Percentiles rank a stretch among this genome's conserved stretches.
Evolutionary conservation across 257 asterid species (phyloP).

Genomic region (Lavandula angustifolia): DNA sequence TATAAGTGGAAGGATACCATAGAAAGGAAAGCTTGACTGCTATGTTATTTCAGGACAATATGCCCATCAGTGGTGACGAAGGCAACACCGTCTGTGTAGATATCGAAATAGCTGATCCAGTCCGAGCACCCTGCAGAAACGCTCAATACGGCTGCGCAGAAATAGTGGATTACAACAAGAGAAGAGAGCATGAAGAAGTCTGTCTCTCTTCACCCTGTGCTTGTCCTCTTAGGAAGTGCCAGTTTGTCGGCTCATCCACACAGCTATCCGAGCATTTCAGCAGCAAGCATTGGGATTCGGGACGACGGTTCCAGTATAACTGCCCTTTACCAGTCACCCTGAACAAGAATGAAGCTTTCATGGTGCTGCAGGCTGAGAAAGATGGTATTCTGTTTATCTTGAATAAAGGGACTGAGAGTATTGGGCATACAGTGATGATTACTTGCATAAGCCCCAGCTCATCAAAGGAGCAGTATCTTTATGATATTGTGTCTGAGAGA

Average conservation of each 20-base stretch:
- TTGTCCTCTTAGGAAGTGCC: conserved; percentile 74
- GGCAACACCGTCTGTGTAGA: conserved; percentile 54
- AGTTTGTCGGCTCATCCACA: conserved; percentile 60
- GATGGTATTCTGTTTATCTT: conserved; percentile 79
- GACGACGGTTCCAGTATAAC: conserved; percentile 78
- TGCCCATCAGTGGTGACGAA: conserved; percentile 45
- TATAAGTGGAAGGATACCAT: background rate
- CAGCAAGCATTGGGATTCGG: conserved; percentile 82
- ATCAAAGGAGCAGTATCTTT: conserved; percentile 59
- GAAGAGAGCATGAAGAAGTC: conserved; percentile 68
- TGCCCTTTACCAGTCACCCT: conserved; percentile 64
- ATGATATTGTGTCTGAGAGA: conserved; percentile 73
- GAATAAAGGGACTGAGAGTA: conserved; percentile 66
- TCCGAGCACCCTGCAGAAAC: conserved; percentile 67
- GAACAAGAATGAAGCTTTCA: conserved; percentile 67
- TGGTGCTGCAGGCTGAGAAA: conserved; percentile 82
- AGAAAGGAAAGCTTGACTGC: conserved; percentile 15
- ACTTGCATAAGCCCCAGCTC: conserved; percentile 84
- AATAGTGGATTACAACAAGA: conserved; percentile 49
- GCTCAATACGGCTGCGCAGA: conserved; percentile 74
- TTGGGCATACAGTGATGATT: conserved; percentile 68
- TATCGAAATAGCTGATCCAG: conserved; percentile 56
- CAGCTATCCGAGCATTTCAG: conserved; percentile 76
- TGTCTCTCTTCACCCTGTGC: conserved; percentile 73
- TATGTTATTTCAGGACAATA: conserved; percentile 52